Evolutionary conservation across 2,329 filamentous ascomycete species (phyloP).

Genomic region (Fusarium fracticaudum): DNA sequence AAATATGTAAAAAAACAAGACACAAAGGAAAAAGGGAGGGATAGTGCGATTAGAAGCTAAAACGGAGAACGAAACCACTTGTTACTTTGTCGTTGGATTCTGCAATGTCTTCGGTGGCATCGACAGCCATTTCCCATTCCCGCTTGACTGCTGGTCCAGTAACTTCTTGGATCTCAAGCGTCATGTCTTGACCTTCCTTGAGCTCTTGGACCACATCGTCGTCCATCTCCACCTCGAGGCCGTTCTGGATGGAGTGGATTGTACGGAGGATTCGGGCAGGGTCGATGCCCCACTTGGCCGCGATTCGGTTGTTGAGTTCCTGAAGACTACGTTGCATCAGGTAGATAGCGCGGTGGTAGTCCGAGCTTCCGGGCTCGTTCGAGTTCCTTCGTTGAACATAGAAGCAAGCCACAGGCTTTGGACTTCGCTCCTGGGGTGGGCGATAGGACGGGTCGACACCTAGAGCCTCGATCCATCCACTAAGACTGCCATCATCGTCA

Average conservation of each 20-base stretch:
- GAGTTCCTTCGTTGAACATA: constrained; percentile 73
- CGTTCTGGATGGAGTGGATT: constrained; percentile 76
- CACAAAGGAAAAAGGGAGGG: background rate
- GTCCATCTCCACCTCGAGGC: constrained; percentile 86
- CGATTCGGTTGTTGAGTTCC: constrained; percentile 78
- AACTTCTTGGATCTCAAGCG: constrained; percentile 70
- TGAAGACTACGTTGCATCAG: constrained; percentile 78
- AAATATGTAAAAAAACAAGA: background rate
- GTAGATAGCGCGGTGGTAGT: constrained; percentile 87
- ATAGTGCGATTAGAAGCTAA: constrained; percentile 53
- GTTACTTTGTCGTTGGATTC: constrained; percentile 29
- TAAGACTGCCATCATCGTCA: constrained; percentile 72
- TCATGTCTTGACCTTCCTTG: constrained; percentile 92
- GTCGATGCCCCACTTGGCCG: constrained; percentile 84
- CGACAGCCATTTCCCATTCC: constrained; percentile 71
- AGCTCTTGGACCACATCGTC: constrained; percentile 88
- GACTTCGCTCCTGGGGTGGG: constrained; percentile 75
- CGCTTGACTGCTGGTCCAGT: constrained; percentile 55
- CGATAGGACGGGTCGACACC: constrained; percentile 89
- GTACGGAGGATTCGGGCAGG: constrained; percentile 74
- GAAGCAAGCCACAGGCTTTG: constrained; percentile 86
- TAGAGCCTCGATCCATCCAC: constrained; percentile 88
- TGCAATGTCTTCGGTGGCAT: constrained; percentile 51
- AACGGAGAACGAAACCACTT: constrained; percentile 56
- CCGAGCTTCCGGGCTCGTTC: constrained; percentile 60